Percentiles rank a stretch among this genome's conserved stretches.
Conservation (phyloP, 345 rosid genomes). For the Pistacia vera region DNA sequence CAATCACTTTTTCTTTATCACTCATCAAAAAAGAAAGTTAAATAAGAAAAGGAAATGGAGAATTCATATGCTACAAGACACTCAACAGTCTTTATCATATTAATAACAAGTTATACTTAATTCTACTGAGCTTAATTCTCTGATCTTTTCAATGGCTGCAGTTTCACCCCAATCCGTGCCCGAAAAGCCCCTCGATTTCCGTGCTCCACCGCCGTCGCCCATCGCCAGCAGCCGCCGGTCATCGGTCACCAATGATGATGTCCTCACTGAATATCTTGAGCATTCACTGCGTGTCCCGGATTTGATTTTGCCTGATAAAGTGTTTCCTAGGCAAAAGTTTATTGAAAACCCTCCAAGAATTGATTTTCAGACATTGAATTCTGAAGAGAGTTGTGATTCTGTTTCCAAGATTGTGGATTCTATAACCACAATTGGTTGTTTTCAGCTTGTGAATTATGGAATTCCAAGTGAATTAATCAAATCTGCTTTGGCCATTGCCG, state of each 20-base stretch:
- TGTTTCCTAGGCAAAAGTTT: slow-evolving; percentile 72
- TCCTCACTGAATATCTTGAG: slow-evolving; percentile 76
- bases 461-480: slow-evolving; percentile 41
- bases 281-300: slow-evolving; percentile 77
- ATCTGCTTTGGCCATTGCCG: slow-evolving; percentile 41
- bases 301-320: slow-evolving; percentile 72
- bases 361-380: slow-evolving; percentile 46
- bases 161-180: slow-evolving; percentile 50
- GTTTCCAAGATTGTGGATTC: slow-evolving; percentile 50
- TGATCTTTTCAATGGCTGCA: slow-evolving; percentile 24
- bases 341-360: slow-evolving; percentile 60
- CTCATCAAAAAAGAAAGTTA: background rate
- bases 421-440: slow-evolving; percentile 65
- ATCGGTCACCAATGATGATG: slow-evolving; percentile 71
- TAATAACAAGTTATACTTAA: background rate
- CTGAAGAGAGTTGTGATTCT: slow-evolving; percentile 27
- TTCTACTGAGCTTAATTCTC: too few relatives aligned
- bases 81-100: background rate
- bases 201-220: slow-evolving; percentile 94
- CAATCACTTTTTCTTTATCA: slow-evolving; percentile 25
- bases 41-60: background rate
- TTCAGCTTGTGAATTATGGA: slow-evolving; percentile 74
- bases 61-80: background rate
- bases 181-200: slow-evolving; percentile 62
- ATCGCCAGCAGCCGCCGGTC: slow-evolving; percentile 72